Conservation (phyloP, 495 filamentous ascomycete genomes). For the Aspergillus panamensis region DNA sequence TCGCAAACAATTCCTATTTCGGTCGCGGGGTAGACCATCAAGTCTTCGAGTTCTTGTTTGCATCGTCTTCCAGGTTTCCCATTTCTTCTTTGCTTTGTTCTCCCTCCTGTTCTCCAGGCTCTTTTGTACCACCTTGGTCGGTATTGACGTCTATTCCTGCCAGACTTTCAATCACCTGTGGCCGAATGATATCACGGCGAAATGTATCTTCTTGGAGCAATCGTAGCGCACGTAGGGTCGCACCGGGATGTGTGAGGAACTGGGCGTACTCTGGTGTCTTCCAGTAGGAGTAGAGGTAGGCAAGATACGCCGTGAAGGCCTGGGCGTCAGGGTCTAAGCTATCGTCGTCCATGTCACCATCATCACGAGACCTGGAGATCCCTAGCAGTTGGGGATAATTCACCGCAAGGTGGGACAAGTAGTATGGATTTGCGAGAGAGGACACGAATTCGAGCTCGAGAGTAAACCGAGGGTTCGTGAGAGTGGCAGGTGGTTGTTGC, state of each 20-base stretch:
- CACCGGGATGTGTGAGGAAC: slow-evolving; percentile 76
- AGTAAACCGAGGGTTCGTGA: slow-evolving; percentile 43
- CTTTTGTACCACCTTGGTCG: slow-evolving; percentile 23
- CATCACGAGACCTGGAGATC: slow-evolving; percentile 34
- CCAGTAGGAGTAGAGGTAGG: slow-evolving; percentile 81
- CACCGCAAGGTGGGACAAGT: slow-evolving; percentile 77
- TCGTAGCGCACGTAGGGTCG: slow-evolving; percentile 77
- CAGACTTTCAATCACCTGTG: slow-evolving; percentile 64
- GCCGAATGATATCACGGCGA: slow-evolving; percentile 74
- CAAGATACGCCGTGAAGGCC: slow-evolving; percentile 74
- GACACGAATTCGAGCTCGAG: slow-evolving; percentile 70
- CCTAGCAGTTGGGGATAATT: slow-evolving; percentile 50
- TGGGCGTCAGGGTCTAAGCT: slow-evolving; percentile 55
- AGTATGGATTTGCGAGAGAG: slow-evolving; percentile 77
- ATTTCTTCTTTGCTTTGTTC: slow-evolving; percentile 25
- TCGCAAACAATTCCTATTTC: not conserved
- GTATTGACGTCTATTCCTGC: slow-evolving; percentile 50
- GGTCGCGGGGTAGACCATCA: slow-evolving; percentile 16
- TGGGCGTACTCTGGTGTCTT: slow-evolving; percentile 75
- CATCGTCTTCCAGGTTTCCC: slow-evolving; percentile 14
- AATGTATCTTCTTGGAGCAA: slow-evolving; percentile 81
- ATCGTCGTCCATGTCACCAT: slow-evolving; percentile 33
- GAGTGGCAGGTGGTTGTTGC: slow-evolving; percentile 35
- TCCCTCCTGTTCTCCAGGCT: slow-evolving; percentile 30
- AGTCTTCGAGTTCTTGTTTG: slow-evolving; percentile 20